Conservation (phyloP, 202 grass and related monocot species). For the Brachypodium distachyon region DNA sequence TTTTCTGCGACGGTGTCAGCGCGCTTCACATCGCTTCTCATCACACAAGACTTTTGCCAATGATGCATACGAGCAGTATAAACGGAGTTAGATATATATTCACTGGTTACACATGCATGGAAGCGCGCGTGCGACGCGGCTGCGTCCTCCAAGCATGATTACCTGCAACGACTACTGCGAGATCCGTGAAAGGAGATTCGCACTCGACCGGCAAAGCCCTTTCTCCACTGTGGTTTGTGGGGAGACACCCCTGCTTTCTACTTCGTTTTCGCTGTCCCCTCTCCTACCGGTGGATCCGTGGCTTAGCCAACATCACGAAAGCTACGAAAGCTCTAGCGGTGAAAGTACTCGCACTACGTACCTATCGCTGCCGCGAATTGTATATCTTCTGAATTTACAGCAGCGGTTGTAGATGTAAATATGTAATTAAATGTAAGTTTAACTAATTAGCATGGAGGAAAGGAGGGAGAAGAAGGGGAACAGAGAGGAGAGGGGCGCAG, state of each 20-base stretch:
- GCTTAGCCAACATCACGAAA: not conserved
- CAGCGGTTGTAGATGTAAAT: no score
- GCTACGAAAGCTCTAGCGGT: not conserved
- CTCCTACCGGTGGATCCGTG: conserved; percentile 9
- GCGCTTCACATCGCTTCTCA: not conserved
- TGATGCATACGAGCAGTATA: no score
- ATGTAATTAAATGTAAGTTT: no score
- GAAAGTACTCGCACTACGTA: not conserved
- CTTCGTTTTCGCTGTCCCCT: conserved; percentile 24
- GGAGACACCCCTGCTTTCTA: conserved; percentile 4
- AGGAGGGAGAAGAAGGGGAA: not conserved
- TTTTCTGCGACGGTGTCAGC: no score
- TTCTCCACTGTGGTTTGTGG: no score
- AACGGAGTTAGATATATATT: no score
- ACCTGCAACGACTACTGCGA: not conserved
- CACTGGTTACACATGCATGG: not conserved
- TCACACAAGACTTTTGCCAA: not conserved
- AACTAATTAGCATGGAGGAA: not conserved
- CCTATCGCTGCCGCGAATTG: not conserved
- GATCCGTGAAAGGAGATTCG: conserved; percentile 26
- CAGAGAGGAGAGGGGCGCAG: not conserved
- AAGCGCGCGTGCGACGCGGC: not conserved
- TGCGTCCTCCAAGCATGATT: conserved; percentile 24
- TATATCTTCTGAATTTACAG: not conserved
- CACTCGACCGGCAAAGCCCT: no score